Percentiles rank a stretch among this genome's conserved stretches.
phyloP scores from a whole-genome alignment of 805 yeast genomes.

The Cyberlindnera veronae region DNA sequence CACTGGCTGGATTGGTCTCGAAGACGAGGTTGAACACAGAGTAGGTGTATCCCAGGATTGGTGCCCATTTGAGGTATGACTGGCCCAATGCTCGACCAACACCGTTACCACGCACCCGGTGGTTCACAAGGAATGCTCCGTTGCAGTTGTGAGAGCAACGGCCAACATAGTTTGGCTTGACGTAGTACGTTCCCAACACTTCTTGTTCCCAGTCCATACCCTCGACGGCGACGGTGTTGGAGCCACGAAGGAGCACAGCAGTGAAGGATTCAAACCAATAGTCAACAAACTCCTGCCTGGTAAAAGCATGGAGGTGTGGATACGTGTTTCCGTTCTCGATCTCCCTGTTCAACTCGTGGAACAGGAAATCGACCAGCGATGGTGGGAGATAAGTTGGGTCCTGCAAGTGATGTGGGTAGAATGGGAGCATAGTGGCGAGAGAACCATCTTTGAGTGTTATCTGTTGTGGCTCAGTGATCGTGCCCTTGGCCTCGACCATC shows the following conservation, averaged over 20 bases:
- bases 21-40: slow-evolving; percentile 88
- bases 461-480: slow-evolving; percentile 31
- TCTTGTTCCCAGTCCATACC: slow-evolving; percentile 40
- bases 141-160: slow-evolving; percentile 85
- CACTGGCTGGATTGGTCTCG: slow-evolving; percentile 73
- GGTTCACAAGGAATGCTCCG: slow-evolving; percentile 77
- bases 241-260: slow-evolving; percentile 55
- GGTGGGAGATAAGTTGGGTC: slow-evolving; percentile 42
- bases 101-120: slow-evolving; percentile 56
- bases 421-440: slow-evolving; percentile 59
- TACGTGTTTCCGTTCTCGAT: slow-evolving; percentile 75
- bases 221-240: slow-evolving; percentile 16
- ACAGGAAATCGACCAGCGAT: slow-evolving; percentile 43
- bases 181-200: slow-evolving; percentile 70
- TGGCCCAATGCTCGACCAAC: slow-evolving; percentile 70
- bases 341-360: slow-evolving; percentile 55
- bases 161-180: slow-evolving; percentile 85
- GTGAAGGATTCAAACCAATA: slow-evolving; percentile 70
- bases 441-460: slow-evolving; percentile 42
- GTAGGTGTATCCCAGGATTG: slow-evolving; percentile 71
- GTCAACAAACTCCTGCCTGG: slow-evolving; percentile 48
- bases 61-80: slow-evolving; percentile 68
- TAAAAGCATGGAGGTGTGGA: slow-evolving; percentile 47
- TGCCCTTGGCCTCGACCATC: slow-evolving; percentile 30
- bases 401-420: slow-evolving; percentile 36